These are phyloP conservation scores for Ogataea minuta DNA, from an alignment of 805 yeast genomes.

Conservation along the genomic window DNA sequence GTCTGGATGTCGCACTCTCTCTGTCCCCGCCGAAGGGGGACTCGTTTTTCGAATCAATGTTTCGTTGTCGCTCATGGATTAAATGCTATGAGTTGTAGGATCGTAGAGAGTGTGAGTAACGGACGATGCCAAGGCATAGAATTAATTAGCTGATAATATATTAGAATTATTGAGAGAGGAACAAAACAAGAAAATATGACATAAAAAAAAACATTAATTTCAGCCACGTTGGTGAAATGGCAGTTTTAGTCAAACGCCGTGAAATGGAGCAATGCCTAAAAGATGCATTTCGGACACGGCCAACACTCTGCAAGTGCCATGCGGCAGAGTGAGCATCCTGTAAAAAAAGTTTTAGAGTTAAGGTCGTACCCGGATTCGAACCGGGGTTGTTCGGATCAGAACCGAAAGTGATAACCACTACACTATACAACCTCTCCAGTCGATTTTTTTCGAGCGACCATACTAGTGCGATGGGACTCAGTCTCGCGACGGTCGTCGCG, in stretches of 20 bases:
- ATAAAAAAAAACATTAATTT: constrained; percentile 1
- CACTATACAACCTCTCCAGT: constrained; percentile 49
- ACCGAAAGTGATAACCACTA: constrained; percentile 81
- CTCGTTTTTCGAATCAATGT: constrained; percentile 1
- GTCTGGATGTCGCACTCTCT: constrained; percentile 7
- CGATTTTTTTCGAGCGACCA: no score
- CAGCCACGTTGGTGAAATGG: constrained; percentile 6
- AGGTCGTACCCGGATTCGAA: constrained; percentile 86
- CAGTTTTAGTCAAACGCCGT: neutral
- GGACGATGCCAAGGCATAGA: constrained; percentile 7
- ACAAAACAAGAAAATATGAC: constrained; percentile 8
- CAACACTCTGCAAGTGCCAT: no score
- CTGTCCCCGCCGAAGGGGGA: constrained; percentile 4
- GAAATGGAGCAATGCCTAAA: constrained; percentile 55
- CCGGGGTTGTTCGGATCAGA: constrained; percentile 82
- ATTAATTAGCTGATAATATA: neutral
- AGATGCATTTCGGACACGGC: no score
- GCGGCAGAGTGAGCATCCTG: no score
- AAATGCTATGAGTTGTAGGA: neutral
- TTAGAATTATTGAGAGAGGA: constrained; percentile 1
- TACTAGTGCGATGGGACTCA: no score
- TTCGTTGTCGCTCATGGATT: constrained; percentile 4
- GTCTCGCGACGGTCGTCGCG: constrained; percentile 2
- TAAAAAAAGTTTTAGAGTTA: constrained; percentile 26
- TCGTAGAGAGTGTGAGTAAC: neutral